Evolutionary conservation across 331 rosid genomes (phyloP), one percentile per base, ranked within the genome.

Genomic region (Cydonia oblonga): DNA sequence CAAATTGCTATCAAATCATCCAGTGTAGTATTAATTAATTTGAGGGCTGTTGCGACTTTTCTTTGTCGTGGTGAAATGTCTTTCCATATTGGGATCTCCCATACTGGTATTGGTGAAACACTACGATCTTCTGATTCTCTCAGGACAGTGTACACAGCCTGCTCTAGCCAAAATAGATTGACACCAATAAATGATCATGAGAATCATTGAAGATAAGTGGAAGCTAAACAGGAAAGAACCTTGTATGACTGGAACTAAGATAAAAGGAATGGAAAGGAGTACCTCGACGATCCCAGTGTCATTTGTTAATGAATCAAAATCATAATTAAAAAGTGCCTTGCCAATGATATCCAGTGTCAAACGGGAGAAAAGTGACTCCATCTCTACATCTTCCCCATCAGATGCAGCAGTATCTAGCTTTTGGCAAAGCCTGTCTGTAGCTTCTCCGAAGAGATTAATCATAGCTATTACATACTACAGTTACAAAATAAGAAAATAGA

Each of bases 71-170:
- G 98, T 70, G 97, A 93, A 82, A 93, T 83, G 77, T 93, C 98
- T 83, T 89, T 93, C 98, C 98, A 93, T 68, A 93, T 84, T 68
- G 97, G 98, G 73, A 93, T 88, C 69, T 93, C 96, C 97, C 98
- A 93, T 19, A 89, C 14, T 25, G 98, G 98, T 81, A 93, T 91
- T 44, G 97, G 97, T 25, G 97, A 70, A 53, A 86, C 76, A 72
- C 98, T 93, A 26, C 98, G 96, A 81, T 86, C 92, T 85, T 93
- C 98, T 81, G 98, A 97, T 87, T 93, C 98, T 79, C 97, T 85
- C 80, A 93, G 83, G 38, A 93, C 91, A 66, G 92, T 89, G 69
- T 93, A 93, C 71, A 93, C 98, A 16, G 98, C 98, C 98, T 93
- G 87, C 81, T 66, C 86, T 68, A 78, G 81, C 83, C 79, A 79